Evolutionary conservation across 1,284 basidiomycete species (phyloP).

Genomic region (Irpex rosettiformis): DNA sequence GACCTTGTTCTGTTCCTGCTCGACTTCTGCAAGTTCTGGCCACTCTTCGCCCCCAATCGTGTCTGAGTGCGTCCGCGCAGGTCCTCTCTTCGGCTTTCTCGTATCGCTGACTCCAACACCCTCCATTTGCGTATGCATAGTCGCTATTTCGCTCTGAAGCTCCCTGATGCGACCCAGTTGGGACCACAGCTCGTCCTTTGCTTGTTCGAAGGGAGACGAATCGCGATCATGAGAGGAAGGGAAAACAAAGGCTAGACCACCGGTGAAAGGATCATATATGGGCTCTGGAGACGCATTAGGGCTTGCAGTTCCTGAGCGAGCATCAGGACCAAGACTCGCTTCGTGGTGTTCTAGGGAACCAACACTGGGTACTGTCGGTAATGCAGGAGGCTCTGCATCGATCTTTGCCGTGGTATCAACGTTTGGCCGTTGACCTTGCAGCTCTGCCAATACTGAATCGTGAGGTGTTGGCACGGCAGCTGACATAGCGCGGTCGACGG

Average conservation of each 20-base stretch:
- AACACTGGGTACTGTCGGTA: conserved; percentile 16
- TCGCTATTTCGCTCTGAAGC: conserved; percentile 66
- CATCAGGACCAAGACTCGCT: conserved; percentile 18
- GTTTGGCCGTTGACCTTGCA: conserved; percentile 33
- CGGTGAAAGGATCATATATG: conserved; percentile 51
- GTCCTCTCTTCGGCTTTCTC: conserved; percentile 17
- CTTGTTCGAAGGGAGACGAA: conserved; percentile 21
- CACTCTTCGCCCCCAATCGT: conserved; percentile 28
- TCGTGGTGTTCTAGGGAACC: conserved; percentile 23
- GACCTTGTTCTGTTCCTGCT: conserved; percentile 30
- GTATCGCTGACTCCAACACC: conserved; percentile 40
- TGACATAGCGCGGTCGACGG: conserved; percentile 20
- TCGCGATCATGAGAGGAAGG: conserved; percentile 21
- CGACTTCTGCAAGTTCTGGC: conserved; percentile 33
- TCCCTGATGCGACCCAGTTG: conserved; percentile 63
- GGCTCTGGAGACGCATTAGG: conserved; percentile 26
- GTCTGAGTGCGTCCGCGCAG: conserved; percentile 25
- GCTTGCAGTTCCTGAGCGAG: conserved; percentile 18
- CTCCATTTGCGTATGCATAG: conserved; percentile 73
- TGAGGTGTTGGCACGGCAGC: conserved; percentile 52
- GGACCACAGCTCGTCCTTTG: conserved; percentile 57
- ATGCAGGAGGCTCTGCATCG: conserved; percentile 13
- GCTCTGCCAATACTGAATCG: conserved; percentile 52
- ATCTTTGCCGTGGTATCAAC: conserved; percentile 14
- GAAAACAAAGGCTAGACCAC: conserved; percentile 35